Evolutionary conservation across 305 asterid genomes (phyloP).

Genomic region (Vinca major): DNA sequence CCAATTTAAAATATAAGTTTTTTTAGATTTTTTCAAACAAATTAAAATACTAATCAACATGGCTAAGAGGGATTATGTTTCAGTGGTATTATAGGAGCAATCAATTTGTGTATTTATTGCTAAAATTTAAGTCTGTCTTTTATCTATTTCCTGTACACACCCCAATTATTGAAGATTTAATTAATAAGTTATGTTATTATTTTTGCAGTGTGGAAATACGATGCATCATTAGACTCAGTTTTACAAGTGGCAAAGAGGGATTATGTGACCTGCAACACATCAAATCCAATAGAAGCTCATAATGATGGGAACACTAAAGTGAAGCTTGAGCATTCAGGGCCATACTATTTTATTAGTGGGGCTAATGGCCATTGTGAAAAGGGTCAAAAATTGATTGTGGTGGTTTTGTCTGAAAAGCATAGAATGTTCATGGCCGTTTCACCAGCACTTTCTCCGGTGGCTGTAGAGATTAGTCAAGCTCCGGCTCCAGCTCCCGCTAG

Average conservation of each 20-base stretch:
- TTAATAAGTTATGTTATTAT: too few species aligned
- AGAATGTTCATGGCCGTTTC: slow-evolving; percentile 19
- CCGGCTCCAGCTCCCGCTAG: slow-evolving; percentile 35
- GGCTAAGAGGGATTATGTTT: too few species aligned
- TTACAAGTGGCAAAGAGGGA: slow-evolving; percentile 48
- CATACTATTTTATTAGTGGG: slow-evolving; percentile 72
- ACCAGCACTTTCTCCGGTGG: slow-evolving; percentile 55
- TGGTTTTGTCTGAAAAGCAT: slow-evolving; percentile 49
- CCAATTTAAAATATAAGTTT: too few species aligned
- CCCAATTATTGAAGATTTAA: too few species aligned
- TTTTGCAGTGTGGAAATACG: slow-evolving; percentile 45
- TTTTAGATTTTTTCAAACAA: too few species aligned
- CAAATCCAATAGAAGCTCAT: slow-evolving; percentile 43
- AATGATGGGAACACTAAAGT: slow-evolving; percentile 42
- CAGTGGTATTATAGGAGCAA: too few species aligned
- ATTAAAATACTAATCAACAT: too few species aligned
- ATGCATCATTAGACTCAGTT: slow-evolving; percentile 44
- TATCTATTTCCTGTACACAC: too few species aligned
- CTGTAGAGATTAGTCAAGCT: slow-evolving; percentile 23
- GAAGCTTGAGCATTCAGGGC: slow-evolving; percentile 52
- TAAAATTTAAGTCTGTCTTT: too few species aligned
- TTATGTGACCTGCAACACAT: slow-evolving; percentile 57
- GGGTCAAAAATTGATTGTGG: slow-evolving; percentile 64
- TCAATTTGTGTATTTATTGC: too few species aligned
- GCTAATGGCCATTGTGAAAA: slow-evolving; percentile 48